Evolutionary conservation across 345 rosid genomes (phyloP), one percentile per base, ranked within the genome.

Genomic region (Murraya paniculata): DNA sequence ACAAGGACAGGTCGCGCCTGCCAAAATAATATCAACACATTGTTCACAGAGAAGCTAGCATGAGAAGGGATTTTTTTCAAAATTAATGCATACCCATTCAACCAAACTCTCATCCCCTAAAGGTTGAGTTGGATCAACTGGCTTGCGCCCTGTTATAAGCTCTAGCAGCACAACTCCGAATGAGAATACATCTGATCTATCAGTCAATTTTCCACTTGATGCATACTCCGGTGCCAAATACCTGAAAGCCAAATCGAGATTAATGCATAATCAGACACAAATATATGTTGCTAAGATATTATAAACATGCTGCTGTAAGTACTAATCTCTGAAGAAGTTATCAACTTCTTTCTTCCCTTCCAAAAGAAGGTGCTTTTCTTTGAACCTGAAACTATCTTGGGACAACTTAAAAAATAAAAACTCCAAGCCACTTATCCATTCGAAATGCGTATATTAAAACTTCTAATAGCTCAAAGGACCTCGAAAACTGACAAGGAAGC

Each of bases 191-290:
- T 97, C 99, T 22, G 98, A 97, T 83, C 94, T 89, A 82, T 94
- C 98, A 1, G 98, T 94, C 81, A 97, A 78, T 77, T 97, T 97
- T 72, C 99, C 99, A 56, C 98, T 97, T 24, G 92, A 87, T 68
- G 99, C 99, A 83, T 97, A 94, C 84, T 94, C 99, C 33, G 99
- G 98, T 72, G 99, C 99, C 60, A 96, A 25, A 78, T 96, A 96
- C 87, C 99, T 97, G 85, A 77, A 82, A 84, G 35, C 38, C 78
- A 74, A 73, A 45, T 25, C 64, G 10, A 57, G 22, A 27, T 59
- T 31, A 27, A 59, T 24, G 19, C 25, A 13, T 59, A 13, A 41
- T 14, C 22, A 33, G 48, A 41, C 35, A 10, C 65, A 76, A n/a
- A 65, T 22, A 56, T 35, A 35, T 27, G 27, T 48, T 19, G 28